Conservation (phyloP, 306 rosid genomes). For the Fragaria nilgerrensis region DNA sequence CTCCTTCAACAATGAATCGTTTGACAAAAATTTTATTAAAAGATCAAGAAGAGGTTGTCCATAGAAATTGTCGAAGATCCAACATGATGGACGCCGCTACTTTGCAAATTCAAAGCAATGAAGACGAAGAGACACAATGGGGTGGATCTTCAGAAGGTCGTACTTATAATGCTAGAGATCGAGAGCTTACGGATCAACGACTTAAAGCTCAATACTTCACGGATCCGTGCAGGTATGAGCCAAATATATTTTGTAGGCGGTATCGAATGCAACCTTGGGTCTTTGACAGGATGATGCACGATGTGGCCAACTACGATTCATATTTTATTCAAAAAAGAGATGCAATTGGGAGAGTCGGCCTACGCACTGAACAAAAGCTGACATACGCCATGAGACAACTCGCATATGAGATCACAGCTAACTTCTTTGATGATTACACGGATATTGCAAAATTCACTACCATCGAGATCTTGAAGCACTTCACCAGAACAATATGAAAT, state of each 20-base stretch:
- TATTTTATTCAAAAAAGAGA: no score
- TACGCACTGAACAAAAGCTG: no score
- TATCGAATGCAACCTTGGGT: not conserved
- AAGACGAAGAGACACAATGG: not conserved
- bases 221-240: not conserved
- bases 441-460: no score
- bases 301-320: not conserved
- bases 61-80: not conserved
- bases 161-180: not conserved
- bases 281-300: not conserved
- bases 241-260: not conserved
- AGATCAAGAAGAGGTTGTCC: not conserved
- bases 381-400: no score
- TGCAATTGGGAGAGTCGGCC: no score
- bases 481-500: no score
- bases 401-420: no score
- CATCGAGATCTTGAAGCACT: no score
- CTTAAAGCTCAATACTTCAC: not conserved
- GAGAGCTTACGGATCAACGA: not conserved
- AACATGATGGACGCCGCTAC: not conserved
- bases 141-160: not conserved
- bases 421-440: no score
- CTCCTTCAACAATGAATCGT: no score
- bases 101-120: not conserved
- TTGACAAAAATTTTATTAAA: no score